Conservation (phyloP, 2,329 filamentous ascomycete genomes). For the Ustulina deusta region DNA sequence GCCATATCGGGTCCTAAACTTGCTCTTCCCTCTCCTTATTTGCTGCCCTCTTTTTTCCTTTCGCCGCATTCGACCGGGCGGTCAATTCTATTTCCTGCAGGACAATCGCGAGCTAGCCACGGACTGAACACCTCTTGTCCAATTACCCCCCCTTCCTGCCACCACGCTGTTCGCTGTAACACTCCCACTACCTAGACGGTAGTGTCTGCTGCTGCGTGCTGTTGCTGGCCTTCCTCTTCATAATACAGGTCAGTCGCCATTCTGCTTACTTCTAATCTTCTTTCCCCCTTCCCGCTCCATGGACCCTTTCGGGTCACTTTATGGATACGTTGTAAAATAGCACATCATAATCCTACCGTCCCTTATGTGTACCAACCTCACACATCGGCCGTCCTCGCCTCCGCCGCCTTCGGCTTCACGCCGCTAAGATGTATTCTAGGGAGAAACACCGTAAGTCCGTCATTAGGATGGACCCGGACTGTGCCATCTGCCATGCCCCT, state of each 20-base stretch:
- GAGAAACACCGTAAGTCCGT: constrained; percentile 61
- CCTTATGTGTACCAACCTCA: constrained; percentile 46
- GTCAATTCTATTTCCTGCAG: constrained; percentile 50
- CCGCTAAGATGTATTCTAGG: constrained; percentile 66
- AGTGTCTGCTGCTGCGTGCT: constrained; percentile 40
- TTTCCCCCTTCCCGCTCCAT: constrained; percentile 47
- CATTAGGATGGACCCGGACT: constrained; percentile 76
- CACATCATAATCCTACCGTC: constrained; percentile 43
- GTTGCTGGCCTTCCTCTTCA: constrained; percentile 51
- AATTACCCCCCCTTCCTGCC: constrained; percentile 48
- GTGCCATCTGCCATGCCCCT: constrained; percentile 73
- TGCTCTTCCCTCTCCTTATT: constrained; percentile 48
- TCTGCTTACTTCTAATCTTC: constrained; percentile 41
- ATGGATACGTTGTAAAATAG: constrained; percentile 53
- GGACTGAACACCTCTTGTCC: constrained; percentile 48
- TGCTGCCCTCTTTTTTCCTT: constrained; percentile 49
- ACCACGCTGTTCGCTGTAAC: constrained; percentile 52
- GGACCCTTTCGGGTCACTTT: constrained; percentile 54
- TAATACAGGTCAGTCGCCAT: constrained; percentile 53
- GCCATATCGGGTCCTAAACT: constrained; percentile 49
- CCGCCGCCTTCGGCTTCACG: constrained; percentile 48
- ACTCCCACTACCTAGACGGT: constrained; percentile 44
- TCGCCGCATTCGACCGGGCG: constrained; percentile 50
- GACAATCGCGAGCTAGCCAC: constrained; percentile 48
- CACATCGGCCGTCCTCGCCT: constrained; percentile 45